Percentiles rank a stretch among this genome's conserved stretches.
Conservation (phyloP, 176 grass and related monocot species). For the Tuctoria greenei region DNA sequence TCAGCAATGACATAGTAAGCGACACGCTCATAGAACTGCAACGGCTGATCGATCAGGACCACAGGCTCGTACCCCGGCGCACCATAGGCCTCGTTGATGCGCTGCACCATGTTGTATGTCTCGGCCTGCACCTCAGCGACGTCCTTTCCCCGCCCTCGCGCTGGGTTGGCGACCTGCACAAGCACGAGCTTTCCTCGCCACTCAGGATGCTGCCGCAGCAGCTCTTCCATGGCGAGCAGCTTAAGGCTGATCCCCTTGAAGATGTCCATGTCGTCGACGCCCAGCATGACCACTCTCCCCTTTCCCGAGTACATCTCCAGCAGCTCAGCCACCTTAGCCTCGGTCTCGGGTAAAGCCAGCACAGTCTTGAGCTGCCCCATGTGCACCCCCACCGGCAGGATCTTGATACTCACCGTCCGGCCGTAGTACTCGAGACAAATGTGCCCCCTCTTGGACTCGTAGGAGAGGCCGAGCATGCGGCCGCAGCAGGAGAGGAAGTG, state of each 20-base stretch:
- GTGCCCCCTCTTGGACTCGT: constrained; percentile 87
- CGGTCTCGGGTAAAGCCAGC: constrained; percentile 54
- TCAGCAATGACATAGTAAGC: constrained; percentile 82
- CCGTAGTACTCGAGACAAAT: constrained; percentile 92
- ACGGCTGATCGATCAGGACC: constrained; percentile 68
- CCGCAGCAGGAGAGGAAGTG: constrained; percentile 94
- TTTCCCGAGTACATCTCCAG: constrained; percentile 58
- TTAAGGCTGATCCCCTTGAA: constrained; percentile 97
- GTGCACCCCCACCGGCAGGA: constrained; percentile 79
- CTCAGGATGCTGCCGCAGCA: constrained; percentile 71
- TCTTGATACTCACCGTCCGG: constrained; percentile 92
- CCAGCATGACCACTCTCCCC: constrained; percentile 73
- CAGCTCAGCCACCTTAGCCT: constrained; percentile 67
- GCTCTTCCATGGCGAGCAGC: constrained; percentile 84
- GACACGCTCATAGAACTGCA: constrained; percentile 82
- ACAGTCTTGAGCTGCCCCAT: constrained; percentile 70
- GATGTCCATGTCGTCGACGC: constrained; percentile 98
- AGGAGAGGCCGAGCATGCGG: constrained; percentile 76
- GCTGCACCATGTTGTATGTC: constrained; percentile 52
- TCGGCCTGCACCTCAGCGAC: constrained; percentile 79
- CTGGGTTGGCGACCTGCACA: constrained; percentile 88
- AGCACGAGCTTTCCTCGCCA: constrained; percentile 82
- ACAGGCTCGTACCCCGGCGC: constrained; percentile 64
- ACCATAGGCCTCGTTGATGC: constrained; percentile 73
- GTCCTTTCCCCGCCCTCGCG: constrained; percentile 70